Percentiles rank a stretch among this genome's conserved stretches.
These are phyloP conservation scores for Melocanna baccifera DNA, from an alignment of 176 grass and related monocot species.

Conservation along the genomic window DNA sequence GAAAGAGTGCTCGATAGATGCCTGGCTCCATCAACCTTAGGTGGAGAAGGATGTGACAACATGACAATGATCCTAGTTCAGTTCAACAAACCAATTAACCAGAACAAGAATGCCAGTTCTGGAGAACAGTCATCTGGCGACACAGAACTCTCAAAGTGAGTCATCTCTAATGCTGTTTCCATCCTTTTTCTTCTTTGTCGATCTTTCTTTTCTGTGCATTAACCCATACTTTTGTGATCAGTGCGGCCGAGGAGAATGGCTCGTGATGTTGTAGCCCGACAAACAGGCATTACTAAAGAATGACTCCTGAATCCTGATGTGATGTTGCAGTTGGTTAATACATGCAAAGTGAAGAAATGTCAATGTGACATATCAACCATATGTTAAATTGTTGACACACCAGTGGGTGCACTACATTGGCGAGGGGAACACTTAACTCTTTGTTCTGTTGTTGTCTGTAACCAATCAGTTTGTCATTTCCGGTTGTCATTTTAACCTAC, in stretches of 20 bases:
- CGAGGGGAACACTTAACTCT: background rate
- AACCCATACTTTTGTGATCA: constrained; percentile 18
- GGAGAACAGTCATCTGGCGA: constrained; percentile 6
- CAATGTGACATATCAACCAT: constrained; percentile 27
- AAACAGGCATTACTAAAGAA: background rate
- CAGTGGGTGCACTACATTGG: background rate
- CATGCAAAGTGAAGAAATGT: background rate
- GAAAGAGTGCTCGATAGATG: constrained; percentile 88
- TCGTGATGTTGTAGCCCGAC: background rate
- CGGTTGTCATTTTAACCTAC: constrained; percentile 12
- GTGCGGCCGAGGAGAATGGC: constrained; percentile 17
- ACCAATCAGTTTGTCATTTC: background rate
- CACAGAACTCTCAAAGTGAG: background rate
- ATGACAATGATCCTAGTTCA: constrained; percentile 95
- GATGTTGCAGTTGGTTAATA: background rate
- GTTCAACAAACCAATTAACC: constrained; percentile 58
- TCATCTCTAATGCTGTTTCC: background rate
- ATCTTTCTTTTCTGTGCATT: background rate
- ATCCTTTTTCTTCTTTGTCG: background rate
- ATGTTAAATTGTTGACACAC: background rate
- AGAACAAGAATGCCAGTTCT: background rate
- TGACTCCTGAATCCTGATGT: background rate
- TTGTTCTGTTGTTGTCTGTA: constrained; percentile 13
- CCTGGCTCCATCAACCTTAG: constrained; percentile 72
- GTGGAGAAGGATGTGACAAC: constrained; percentile 88